Percentiles rank a stretch among this genome's conserved stretches.
phyloP scores from a whole-genome alignment of 139 green algal species.

The Limnomonas spitsbergensis region DNA sequence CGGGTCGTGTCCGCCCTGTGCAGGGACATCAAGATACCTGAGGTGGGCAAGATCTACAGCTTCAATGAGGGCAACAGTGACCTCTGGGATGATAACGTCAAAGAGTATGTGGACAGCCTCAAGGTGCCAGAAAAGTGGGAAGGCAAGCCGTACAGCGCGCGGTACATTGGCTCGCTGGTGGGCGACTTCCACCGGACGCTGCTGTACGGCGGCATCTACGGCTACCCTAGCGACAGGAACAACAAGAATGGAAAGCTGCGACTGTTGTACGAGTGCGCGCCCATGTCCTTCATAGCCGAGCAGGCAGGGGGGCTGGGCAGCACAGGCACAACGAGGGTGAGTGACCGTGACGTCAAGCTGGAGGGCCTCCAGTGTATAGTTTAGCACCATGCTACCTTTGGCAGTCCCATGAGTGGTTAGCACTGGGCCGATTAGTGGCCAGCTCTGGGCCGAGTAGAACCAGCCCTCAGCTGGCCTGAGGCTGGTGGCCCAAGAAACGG shows the following conservation, averaged over 20 bases:
- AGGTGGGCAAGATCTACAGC: slow-evolving; percentile 95
- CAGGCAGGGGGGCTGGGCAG: slow-evolving; percentile 76
- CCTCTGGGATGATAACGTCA: slow-evolving; percentile 71
- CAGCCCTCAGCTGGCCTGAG: too few species aligned
- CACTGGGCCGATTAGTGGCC: too few species aligned
- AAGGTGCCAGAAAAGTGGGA: slow-evolving; percentile 72
- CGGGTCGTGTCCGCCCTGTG: too few species aligned
- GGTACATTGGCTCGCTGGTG: slow-evolving; percentile 95
- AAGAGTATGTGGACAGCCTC: slow-evolving; percentile 82
- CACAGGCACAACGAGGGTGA: slow-evolving; percentile 62
- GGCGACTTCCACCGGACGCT: slow-evolving; percentile 97
- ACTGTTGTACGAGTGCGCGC: slow-evolving; percentile 97
- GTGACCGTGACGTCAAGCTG: too few species aligned
- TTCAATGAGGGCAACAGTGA: slow-evolving; percentile 99
- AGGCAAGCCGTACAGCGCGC: slow-evolving; percentile 90
- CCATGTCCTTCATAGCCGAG: slow-evolving; percentile 91
- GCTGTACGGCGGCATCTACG: slow-evolving; percentile 97
- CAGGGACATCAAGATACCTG: slow-evolving; percentile 67
- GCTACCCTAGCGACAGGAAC: slow-evolving; percentile 90
- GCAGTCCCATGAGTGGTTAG: too few species aligned
- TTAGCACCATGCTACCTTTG: too few species aligned
- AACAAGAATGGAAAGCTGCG: slow-evolving; percentile 95
- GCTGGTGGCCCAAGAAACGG: too few species aligned
- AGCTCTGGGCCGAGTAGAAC: too few species aligned
- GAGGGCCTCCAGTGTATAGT: too few species aligned